Percentiles rank a stretch among this genome's conserved stretches.
phyloP scores from a whole-genome alignment of 306 rosid genomes.

The Quercus berberidifolia region DNA sequence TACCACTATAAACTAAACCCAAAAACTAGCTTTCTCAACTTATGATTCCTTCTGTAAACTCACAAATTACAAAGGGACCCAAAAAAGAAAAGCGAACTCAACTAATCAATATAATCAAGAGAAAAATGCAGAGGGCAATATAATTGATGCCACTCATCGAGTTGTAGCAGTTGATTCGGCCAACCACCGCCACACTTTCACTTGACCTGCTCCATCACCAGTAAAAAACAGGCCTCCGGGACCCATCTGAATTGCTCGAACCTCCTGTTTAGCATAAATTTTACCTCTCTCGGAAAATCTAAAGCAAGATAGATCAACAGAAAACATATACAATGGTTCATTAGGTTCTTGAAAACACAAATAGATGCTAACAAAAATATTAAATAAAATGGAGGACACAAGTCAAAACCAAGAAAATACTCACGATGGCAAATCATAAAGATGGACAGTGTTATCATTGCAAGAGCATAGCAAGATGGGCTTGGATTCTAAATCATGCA shows the following conservation, averaged over 20 bases:
- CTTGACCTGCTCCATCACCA: slow-evolving; percentile 89
- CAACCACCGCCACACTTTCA: slow-evolving; percentile 82
- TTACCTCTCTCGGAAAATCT: slow-evolving; percentile 94
- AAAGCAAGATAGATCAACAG: slow-evolving; percentile 14
- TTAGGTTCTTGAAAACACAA: slow-evolving; percentile 14
- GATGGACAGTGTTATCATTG: slow-evolving; percentile 85
- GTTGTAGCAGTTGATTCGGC: slow-evolving; percentile 33
- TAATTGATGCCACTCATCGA: slow-evolving; percentile 23
- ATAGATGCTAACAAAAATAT: background rate
- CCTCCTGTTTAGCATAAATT: slow-evolving; percentile 69
- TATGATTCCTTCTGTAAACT: slow-evolving; percentile 31
- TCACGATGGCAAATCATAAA: slow-evolving; percentile 97
- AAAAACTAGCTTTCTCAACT: slow-evolving; percentile 20
- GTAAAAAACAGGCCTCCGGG: slow-evolving; percentile 89
- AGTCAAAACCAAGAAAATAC: slow-evolving; percentile 18
- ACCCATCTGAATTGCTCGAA: slow-evolving; percentile 73
- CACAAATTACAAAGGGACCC: slow-evolving; percentile 25
- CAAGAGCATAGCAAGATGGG: slow-evolving; percentile 81
- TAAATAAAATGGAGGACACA: background rate
- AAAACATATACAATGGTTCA: background rate
- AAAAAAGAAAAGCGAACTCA: background rate
- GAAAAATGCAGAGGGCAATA: background rate
- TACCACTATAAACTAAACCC: slow-evolving; percentile 24
- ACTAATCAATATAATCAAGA: background rate
- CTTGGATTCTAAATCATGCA: slow-evolving; percentile 84